A percentile compares a stretch with the other conserved stretches of the same genome.
These are phyloP conservation scores for Penicillium glabrum DNA, from an alignment of 2,329 filamentous ascomycete species.

Conservation along the genomic window DNA sequence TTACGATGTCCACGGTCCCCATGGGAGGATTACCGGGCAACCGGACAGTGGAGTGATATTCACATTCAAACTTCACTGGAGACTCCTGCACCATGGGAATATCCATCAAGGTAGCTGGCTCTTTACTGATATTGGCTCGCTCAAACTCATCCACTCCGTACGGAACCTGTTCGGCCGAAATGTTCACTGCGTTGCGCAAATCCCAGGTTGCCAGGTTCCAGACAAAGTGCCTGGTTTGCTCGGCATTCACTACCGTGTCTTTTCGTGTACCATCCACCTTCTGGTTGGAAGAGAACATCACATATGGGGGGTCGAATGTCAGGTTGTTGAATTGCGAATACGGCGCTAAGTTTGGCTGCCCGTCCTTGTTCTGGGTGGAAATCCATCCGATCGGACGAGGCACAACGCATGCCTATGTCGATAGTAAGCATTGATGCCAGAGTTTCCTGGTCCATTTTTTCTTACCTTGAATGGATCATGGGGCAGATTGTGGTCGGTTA, in stretches of 20 bases:
- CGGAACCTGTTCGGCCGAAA: slow-evolving; percentile 52
- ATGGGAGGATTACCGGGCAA: slow-evolving; percentile 59
- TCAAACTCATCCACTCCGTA: slow-evolving; percentile 57
- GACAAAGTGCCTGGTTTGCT: slow-evolving; percentile 56
- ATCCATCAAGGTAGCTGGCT: slow-evolving; percentile 39
- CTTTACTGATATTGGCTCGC: slow-evolving; percentile 51
- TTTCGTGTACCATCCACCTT: slow-evolving; percentile 49
- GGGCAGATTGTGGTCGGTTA: slow-evolving; percentile 53
- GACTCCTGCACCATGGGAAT: slow-evolving; percentile 54
- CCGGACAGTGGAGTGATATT: slow-evolving; percentile 55
- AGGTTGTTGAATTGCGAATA: slow-evolving; percentile 65
- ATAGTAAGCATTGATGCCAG: neutral
- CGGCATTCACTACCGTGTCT: slow-evolving; percentile 58
- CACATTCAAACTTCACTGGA: slow-evolving; percentile 62
- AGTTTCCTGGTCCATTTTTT: neutral
- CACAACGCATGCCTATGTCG: slow-evolving; percentile 50
- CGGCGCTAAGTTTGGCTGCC: slow-evolving; percentile 58
- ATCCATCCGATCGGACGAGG: slow-evolving; percentile 66
- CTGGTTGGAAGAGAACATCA: slow-evolving; percentile 63
- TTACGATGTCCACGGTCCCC: slow-evolving; percentile 59
- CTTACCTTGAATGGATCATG: slow-evolving; percentile 57
- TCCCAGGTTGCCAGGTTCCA: slow-evolving; percentile 62
- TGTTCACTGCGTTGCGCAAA: slow-evolving; percentile 57
- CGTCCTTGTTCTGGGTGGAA: slow-evolving; percentile 51
- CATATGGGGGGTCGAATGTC: slow-evolving; percentile 62